Base-by-base conservation (phyloP, 164 flowering plant species). In the Annona squamosa region DNA sequence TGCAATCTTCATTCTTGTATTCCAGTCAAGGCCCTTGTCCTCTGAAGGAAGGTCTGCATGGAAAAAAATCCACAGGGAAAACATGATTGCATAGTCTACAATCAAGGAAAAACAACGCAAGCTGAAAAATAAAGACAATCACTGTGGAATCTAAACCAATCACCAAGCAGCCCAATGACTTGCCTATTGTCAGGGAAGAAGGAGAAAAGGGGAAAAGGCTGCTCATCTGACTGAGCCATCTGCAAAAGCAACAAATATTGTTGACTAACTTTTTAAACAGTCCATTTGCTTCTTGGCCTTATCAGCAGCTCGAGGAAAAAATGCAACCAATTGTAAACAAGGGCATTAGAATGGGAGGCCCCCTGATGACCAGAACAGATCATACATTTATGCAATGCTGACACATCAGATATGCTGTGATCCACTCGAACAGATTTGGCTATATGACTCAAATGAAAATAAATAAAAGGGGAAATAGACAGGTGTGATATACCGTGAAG, bases 1-100 rank as follows among this genome's bases (percentile, higher is more conserved):
- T 59, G 94, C 93, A 73, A 90, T 89, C 77, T 84, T 87, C 91
- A 93, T 90, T 77, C 97, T 83, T 6, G 87, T 84, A 74, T 87
- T 88, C 97, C 98, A 93, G 78, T 89, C 93, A 56, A 93, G 91
- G 37, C 70, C 81, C 77, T 87, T 82, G 45, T 73, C 78, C 69
- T 78, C 82, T 52, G 88, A 80, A 43, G 81, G 81, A 77, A 86
- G 83, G 68, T 89, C 94, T 85, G 79, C 16, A 75, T 5, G 73
- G 1, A 71, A 26, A 72, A 78, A n/a, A 26, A 26, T 26, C 37
- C 37, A 26, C 57, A 66, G 57, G 63, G 61, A 41, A 47, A 46
- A 63, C 44, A 59, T 65, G 65, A 10, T 10, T 46, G 41, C 59
- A 42, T 65, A 44, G 1, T n/a, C 4, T 19, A 41, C 45, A 18